Conservation (phyloP, 331 rosid species). For the Saraca asoca region DNA sequence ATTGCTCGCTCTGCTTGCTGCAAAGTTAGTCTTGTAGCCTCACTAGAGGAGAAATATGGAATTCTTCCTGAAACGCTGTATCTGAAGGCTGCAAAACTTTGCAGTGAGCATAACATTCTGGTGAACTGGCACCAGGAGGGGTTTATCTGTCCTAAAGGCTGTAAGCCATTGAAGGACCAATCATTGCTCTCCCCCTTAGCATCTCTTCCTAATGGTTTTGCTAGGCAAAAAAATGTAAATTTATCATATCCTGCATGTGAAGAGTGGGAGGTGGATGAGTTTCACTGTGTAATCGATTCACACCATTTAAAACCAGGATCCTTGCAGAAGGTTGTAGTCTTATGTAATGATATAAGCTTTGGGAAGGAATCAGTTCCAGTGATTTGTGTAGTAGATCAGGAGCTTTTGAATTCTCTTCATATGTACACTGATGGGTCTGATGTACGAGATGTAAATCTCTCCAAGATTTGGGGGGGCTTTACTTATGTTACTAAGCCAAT, state of each 20-base stretch:
- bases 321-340: conserved; percentile 49
- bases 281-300: conserved; percentile 68
- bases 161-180: conserved; percentile 57
- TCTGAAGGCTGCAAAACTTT: conserved; percentile 89
- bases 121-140: conserved; percentile 79
- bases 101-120: conserved; percentile 70
- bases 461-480: conserved; percentile 79
- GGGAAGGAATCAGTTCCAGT: conserved; percentile 84
- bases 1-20: conserved; percentile 82
- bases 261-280: conserved; percentile 70
- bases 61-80: conserved; percentile 71
- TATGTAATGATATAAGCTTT: conserved; percentile 89
- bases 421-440: conserved; percentile 36
- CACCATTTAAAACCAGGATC: conserved; percentile 52
- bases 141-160: conserved; percentile 77
- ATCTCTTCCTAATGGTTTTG: conserved; percentile 52
- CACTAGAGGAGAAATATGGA: conserved; percentile 76
- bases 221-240: conserved; percentile 34
- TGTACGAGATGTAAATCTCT: conserved; percentile 45
- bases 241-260: conserved; percentile 48
- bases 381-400: conserved; percentile 75
- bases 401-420: conserved; percentile 55
- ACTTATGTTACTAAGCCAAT: conserved; percentile 67
- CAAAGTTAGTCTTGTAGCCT: conserved; percentile 65
- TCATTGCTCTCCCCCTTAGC: conserved; percentile 52